Conservation (phyloP, 225 moss, liverwort and hornwort genomes). For the Anthoceros angustus region DNA sequence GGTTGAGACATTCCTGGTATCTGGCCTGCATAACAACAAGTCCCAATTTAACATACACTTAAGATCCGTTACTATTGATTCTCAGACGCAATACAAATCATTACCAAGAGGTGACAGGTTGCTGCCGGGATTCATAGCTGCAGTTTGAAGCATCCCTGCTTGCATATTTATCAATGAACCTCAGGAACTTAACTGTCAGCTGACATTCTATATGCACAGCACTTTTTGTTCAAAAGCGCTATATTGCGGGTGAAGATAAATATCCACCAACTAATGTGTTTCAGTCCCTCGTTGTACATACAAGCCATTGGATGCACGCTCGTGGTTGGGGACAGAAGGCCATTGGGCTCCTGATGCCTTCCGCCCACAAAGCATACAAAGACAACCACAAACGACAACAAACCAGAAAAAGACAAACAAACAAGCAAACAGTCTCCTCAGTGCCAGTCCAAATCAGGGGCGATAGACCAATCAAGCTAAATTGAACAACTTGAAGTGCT, state of each 20-base stretch:
- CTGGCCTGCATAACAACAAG: conserved; percentile 41
- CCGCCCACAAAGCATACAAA: conserved; percentile 63
- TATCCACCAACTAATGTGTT: conserved; percentile 42
- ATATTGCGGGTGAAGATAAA: conserved; percentile 30
- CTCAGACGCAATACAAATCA: neutral
- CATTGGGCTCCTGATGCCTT: conserved; percentile 54
- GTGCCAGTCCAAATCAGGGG: conserved; percentile 18
- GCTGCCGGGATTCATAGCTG: conserved; percentile 4
- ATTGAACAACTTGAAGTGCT: conserved; percentile 6
- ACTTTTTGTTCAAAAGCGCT: no score
- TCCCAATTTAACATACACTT: neutral
- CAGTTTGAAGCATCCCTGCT: conserved; percentile 3
- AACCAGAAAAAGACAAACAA: conserved; percentile 44
- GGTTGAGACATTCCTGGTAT: conserved; percentile 89
- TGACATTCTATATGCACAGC: no score
- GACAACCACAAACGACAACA: conserved; percentile 51
- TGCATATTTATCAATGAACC: neutral
- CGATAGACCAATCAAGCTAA: conserved; percentile 9
- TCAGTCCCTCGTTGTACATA: conserved; percentile 57
- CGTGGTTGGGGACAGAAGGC: conserved; percentile 63
- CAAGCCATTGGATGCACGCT: conserved; percentile 55
- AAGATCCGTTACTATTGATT: neutral
- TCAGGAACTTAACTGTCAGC: neutral
- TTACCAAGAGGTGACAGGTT: conserved; percentile 5
- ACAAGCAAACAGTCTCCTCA: conserved; percentile 46